These are phyloP conservation scores for Anthracocystis setariae DNA, from an alignment of 1,284 basidiomycete genomes.

Conservation along the genomic window DNA sequence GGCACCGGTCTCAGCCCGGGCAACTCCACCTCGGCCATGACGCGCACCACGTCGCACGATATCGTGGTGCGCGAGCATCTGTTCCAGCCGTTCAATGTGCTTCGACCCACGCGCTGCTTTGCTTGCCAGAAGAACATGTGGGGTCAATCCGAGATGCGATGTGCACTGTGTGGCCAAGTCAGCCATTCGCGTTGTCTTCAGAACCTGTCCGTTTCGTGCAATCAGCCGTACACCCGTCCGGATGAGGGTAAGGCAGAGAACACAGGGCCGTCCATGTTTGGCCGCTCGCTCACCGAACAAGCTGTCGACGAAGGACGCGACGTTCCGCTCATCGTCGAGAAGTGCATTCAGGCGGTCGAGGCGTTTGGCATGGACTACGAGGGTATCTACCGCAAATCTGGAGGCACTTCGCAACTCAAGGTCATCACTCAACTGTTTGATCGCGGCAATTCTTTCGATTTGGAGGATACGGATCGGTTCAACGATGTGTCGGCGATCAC, in stretches of 20 bases:
- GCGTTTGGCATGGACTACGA: slow-evolving; percentile 80
- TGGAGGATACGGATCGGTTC: slow-evolving; percentile 86
- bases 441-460: slow-evolving; percentile 87
- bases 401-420: slow-evolving; percentile 90
- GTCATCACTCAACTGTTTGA: slow-evolving; percentile 95
- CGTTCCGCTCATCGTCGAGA: slow-evolving; percentile 90
- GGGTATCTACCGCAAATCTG: slow-evolving; percentile 96
- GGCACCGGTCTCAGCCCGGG: slow-evolving; percentile 7
- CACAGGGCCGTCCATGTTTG: slow-evolving; percentile 82
- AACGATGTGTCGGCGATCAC: slow-evolving; percentile 98
- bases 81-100: slow-evolving; percentile 88
- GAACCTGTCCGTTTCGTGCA: slow-evolving; percentile 57
- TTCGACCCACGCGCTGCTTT: slow-evolving; percentile 90
- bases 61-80: slow-evolving; percentile 73
- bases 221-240: slow-evolving; percentile 46
- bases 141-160: slow-evolving; percentile 88
- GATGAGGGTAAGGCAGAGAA: slow-evolving; percentile 47
- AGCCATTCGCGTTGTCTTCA: slow-evolving; percentile 60
- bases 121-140: slow-evolving; percentile 98
- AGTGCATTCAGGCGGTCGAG: slow-evolving; percentile 72
- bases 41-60: slow-evolving; percentile 44
- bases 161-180: slow-evolving; percentile 70
- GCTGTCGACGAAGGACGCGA: slow-evolving; percentile 77
- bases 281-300: slow-evolving; percentile 85
- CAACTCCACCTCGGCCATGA: slow-evolving; percentile 14